Percentiles rank a stretch among this genome's conserved stretches.
Conservation (phyloP, 2,329 filamentous ascomycete genomes). For the Diaporthe sp. region DNA sequence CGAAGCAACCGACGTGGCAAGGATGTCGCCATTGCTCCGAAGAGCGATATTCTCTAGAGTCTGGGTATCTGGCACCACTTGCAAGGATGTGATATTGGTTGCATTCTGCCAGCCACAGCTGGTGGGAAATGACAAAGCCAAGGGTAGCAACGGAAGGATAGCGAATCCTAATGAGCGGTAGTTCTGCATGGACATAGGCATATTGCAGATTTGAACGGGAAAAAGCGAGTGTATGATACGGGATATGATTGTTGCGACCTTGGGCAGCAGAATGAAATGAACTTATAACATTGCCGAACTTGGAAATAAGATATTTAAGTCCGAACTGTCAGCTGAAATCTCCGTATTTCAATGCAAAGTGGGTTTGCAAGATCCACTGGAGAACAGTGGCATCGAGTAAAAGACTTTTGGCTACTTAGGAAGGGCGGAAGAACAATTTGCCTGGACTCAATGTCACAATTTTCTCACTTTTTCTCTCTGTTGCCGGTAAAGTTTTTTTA, state of each 20-base stretch:
- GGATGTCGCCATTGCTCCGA: conserved; percentile 9
- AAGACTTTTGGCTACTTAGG: neutral
- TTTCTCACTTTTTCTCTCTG: too few species aligned
- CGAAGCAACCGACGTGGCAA: neutral
- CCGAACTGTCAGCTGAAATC: neutral
- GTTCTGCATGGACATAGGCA: neutral
- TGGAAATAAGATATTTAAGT: conserved; percentile 7
- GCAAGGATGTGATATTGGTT: neutral
- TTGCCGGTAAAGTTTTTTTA: too few species aligned
- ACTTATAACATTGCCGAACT: neutral
- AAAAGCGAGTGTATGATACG: neutral
- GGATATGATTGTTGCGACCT: neutral
- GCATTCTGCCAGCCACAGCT: neutral
- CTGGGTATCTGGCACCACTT: neutral
- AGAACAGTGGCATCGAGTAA: neutral
- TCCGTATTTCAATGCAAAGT: neutral
- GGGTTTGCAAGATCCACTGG: neutral
- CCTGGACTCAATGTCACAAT: neutral
- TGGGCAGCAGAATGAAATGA: neutral
- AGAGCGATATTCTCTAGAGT: conserved; percentile 13
- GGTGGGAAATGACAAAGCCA: neutral
- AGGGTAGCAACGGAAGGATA: neutral
- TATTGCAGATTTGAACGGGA: too few species aligned
- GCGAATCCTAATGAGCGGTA: neutral
- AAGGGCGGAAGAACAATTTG: neutral